Evolutionary conservation across 1,284 basidiomycete genomes (phyloP), one percentile per base, ranked within the genome.

Genomic region (Cryptococcus hybrid): DNA sequence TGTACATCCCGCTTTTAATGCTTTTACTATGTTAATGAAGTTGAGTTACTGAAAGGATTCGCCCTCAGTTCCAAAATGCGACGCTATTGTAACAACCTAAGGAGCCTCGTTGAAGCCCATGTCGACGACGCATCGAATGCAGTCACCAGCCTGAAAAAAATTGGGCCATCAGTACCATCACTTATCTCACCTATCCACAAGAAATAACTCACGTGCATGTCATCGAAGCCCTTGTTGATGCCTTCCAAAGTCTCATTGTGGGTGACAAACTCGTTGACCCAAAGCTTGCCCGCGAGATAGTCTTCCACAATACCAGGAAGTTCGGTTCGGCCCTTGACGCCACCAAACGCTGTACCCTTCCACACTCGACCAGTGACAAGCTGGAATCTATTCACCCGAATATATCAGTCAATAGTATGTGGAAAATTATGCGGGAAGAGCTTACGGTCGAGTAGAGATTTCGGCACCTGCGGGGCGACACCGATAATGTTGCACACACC

Each of bases 301-400:
- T 78, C 78, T 73, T 91, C 85, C 13, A 95, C 90, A 47, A 95
- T 85, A 15, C 89, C 89, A 45, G 92, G 92, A 47, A 95, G 81
- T 79, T 98, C 94, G 42, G 93, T 92, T 58, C 95, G 86, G 46
- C 95, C 96, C 81, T 98, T 99, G 65, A 99, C 94, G 62, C 96
- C 96, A 64, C 96, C 96, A 69, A 99, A 99, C 0, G 96, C 96
- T 46, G 85, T 84, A 47, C 96, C 96, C 72, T 93, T 88, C 95
- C 96, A 98, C 56, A 87, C 88, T 61, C 96, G 87, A 57, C 96
- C 96, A 53, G 96, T 99, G 8, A 57, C 56, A 30, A 81, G 72
- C 62, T 80, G 75, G 87, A 93, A 92, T 56, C 30, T 30, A 89
- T 90, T 61, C n/a, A 37, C 38, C 18, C 44, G 12, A 34, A 4